Percentiles rank a stretch among this genome's conserved stretches.
These are phyloP conservation scores for Clonostachys byssicola DNA, from an alignment of 2,329 filamentous ascomycete genomes.

Conservation along the genomic window DNA sequence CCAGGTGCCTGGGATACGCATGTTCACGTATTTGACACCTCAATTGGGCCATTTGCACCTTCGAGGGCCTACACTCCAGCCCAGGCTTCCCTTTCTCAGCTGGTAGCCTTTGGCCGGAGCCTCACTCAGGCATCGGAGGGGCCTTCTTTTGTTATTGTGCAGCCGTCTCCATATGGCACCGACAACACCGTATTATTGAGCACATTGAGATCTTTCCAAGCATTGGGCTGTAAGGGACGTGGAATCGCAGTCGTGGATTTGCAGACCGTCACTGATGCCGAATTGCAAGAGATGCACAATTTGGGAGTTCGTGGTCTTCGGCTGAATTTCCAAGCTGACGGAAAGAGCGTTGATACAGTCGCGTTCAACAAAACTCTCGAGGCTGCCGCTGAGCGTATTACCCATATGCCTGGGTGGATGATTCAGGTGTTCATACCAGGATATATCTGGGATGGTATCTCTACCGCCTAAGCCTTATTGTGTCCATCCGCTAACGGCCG, in stretches of 20 bases:
- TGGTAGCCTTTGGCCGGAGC: background rate
- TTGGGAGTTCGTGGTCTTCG: background rate
- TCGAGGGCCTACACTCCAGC: background rate
- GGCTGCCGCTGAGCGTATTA: background rate
- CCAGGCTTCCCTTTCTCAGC: background rate
- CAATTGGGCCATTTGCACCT: background rate
- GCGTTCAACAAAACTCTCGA: background rate
- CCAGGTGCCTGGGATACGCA: background rate
- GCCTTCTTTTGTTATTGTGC: background rate
- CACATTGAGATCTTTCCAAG: background rate
- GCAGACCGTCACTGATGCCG: background rate
- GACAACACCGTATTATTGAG: background rate
- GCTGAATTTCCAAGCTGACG: background rate
- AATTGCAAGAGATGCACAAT: background rate
- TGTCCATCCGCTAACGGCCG: background rate
- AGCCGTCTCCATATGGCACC: background rate
- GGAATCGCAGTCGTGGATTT: background rate
- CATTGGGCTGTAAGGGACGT: background rate
- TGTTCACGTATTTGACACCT: background rate
- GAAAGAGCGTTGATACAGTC: background rate
- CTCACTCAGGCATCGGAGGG: background rate
- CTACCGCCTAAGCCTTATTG: background rate
- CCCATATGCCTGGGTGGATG: background rate
- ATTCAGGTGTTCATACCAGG: background rate
- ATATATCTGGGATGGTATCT: background rate